phyloP scores from a whole-genome alignment of 805 yeast genomes.

The Priceomyces fermenticarens region DNA sequence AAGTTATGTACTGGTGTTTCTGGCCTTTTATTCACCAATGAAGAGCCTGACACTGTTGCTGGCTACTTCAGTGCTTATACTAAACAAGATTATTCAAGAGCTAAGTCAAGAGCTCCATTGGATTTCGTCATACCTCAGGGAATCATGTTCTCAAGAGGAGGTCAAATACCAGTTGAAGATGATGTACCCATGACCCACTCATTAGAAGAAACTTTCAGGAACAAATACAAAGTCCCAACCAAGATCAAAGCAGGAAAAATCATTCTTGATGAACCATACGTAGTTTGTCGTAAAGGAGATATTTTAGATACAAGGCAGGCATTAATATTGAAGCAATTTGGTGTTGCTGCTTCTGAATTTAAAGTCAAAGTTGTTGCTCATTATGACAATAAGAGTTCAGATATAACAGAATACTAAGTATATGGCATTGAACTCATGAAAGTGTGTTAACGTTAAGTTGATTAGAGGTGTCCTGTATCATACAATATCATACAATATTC shows the following conservation, averaged over 20 bases:
- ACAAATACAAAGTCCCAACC: slow-evolving; percentile 87
- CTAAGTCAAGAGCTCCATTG: slow-evolving; percentile 81
- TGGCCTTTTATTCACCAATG: slow-evolving; percentile 88
- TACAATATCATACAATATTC: too few relatives aligned
- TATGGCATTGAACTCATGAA: too few relatives aligned
- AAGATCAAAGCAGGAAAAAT: slow-evolving; percentile 88
- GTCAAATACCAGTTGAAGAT: slow-evolving; percentile 83
- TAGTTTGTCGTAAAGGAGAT: slow-evolving; percentile 79
- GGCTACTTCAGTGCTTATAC: slow-evolving; percentile 80
- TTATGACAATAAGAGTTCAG: slow-evolving; percentile 60
- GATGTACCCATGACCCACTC: slow-evolving; percentile 97
- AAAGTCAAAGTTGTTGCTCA: slow-evolving; percentile 76
- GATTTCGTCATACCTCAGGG: slow-evolving; percentile 88
- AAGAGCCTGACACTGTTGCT: slow-evolving; percentile 80
- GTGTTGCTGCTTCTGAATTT: slow-evolving; percentile 90
- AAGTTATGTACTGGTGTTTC: slow-evolving; percentile 70
- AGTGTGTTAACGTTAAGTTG: too few relatives aligned
- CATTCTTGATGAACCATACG: slow-evolving; percentile 67
- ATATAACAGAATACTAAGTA: slow-evolving; percentile 21
- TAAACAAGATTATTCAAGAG: slow-evolving; percentile 83
- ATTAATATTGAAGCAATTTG: slow-evolving; percentile 87
- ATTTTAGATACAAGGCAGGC: slow-evolving; percentile 87
- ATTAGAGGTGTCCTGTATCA: too few relatives aligned
- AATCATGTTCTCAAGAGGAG: slow-evolving; percentile 90
- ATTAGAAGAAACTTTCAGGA: slow-evolving; percentile 88